phyloP scores from a whole-genome alignment of 257 asterid species.

The Solanum bulbocastanum region DNA sequence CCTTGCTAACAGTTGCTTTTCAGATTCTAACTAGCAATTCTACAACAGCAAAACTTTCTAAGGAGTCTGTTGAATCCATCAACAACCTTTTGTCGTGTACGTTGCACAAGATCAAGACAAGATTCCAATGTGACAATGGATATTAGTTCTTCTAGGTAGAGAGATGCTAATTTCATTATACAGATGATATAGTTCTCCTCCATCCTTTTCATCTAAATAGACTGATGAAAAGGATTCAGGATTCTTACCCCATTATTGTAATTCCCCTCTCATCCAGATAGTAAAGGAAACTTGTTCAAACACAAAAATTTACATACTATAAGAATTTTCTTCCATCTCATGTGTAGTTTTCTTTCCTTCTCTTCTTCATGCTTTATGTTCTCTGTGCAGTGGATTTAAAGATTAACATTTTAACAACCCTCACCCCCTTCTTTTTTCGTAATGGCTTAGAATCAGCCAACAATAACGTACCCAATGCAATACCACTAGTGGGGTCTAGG shows the following conservation, averaged over 20 bases:
- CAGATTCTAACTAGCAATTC: constrained; percentile 56
- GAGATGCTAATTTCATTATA: neutral
- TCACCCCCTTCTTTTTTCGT: neutral
- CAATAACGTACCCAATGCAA: neutral
- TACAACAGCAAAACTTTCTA: constrained; percentile 30
- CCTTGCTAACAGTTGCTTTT: constrained; percentile 57
- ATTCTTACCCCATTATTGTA: neutral
- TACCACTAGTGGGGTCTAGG: neutral
- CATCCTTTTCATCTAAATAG: neutral
- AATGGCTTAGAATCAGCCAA: neutral
- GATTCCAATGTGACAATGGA: constrained; percentile 66
- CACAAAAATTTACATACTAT: neutral
- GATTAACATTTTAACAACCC: neutral
- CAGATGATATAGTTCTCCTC: neutral
- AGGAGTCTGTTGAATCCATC: constrained; percentile 57
- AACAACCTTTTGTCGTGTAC: constrained; percentile 51
- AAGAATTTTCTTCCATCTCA: neutral
- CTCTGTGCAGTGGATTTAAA: neutral
- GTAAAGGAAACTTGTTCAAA: neutral
- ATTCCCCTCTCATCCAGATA: neutral
- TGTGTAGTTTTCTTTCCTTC: neutral
- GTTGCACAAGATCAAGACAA: constrained; percentile 51
- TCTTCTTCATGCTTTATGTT: neutral
- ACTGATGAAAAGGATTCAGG: neutral
- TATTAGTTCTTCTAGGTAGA: neutral